Percentiles rank a stretch among this genome's conserved stretches.
phyloP scores from a whole-genome alignment of 2,329 filamentous ascomycete genomes.

The Penicillium griseofulvum region DNA sequence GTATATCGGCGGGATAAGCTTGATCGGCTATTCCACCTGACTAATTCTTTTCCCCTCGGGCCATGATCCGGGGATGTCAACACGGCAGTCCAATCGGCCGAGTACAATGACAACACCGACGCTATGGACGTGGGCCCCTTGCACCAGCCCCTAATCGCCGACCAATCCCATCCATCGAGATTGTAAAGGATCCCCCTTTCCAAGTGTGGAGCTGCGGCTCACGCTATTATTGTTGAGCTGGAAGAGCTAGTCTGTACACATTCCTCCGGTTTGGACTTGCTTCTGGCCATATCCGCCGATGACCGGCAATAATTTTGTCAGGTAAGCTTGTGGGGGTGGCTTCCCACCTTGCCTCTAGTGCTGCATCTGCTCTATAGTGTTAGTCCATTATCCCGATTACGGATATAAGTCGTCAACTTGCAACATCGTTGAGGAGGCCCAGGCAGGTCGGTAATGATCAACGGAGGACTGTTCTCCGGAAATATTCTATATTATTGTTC shows the following conservation, averaged over 20 bases:
- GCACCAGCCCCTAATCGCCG: neutral
- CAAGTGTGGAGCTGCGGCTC: constrained; percentile 4
- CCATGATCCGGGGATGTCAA: constrained; percentile 11
- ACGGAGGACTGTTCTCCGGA: constrained; percentile 4
- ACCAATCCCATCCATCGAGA: constrained; percentile 9
- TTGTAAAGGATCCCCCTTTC: neutral
- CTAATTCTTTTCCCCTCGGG: constrained; percentile 18
- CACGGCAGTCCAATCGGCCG: constrained; percentile 6
- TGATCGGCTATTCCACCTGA: constrained; percentile 20
- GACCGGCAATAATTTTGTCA: constrained; percentile 17
- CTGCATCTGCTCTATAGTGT: neutral
- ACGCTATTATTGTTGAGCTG: constrained; percentile 8
- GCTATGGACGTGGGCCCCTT: neutral
- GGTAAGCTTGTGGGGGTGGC: neutral
- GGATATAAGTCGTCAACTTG: neutral
- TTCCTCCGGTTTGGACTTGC: constrained; percentile 15
- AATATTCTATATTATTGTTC: neutral
- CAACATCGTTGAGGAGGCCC: neutral
- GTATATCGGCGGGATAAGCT: constrained; percentile 2
- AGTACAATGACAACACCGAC: neutral
- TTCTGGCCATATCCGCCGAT: constrained; percentile 16
- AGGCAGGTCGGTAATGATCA: neutral
- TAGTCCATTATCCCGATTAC: constrained; percentile 3
- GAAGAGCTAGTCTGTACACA: neutral
- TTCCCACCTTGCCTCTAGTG: neutral